These are phyloP conservation scores for Cymbidium sinense DNA, from an alignment of 106 monocot genomes.

Conservation along the genomic window DNA sequence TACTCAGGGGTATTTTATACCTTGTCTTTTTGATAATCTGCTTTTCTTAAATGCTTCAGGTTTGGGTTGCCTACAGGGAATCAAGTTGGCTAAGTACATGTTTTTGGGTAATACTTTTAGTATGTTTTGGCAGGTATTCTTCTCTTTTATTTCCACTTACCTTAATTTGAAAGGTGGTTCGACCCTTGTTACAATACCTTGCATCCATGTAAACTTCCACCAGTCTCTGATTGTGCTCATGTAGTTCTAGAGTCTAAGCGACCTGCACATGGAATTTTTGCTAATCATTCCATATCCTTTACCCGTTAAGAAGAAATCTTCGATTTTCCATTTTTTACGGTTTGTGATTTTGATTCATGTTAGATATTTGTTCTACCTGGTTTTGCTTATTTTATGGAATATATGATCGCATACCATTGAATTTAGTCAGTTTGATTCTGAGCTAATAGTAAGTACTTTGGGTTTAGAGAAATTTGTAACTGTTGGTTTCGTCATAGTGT, in stretches of 20 bases:
- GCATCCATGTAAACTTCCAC: background rate
- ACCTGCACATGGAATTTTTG: background rate
- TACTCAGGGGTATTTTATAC: background rate
- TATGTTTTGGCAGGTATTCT: conserved; percentile 75
- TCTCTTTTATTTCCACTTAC: background rate
- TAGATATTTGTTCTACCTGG: background rate
- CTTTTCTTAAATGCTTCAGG: conserved; percentile 24
- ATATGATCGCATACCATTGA: background rate
- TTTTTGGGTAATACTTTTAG: conserved; percentile 60
- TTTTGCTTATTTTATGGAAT: background rate
- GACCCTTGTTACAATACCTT: background rate
- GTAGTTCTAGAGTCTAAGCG: background rate
- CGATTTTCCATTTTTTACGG: background rate
- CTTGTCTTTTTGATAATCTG: background rate
- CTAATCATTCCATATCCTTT: background rate
- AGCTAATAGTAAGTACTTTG: background rate
- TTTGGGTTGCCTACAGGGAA: conserved; percentile 76
- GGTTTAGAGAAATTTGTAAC: background rate
- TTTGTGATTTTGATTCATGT: background rate
- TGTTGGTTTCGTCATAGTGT: background rate
- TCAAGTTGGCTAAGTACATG: conserved; percentile 43
- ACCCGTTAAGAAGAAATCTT: background rate
- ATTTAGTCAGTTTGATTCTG: background rate
- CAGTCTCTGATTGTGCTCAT: background rate
- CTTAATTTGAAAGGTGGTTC: background rate